These are phyloP conservation scores for Davidsoniella neocaledoniae DNA, from an alignment of 2,329 filamentous ascomycete species.

Conservation along the genomic window DNA sequence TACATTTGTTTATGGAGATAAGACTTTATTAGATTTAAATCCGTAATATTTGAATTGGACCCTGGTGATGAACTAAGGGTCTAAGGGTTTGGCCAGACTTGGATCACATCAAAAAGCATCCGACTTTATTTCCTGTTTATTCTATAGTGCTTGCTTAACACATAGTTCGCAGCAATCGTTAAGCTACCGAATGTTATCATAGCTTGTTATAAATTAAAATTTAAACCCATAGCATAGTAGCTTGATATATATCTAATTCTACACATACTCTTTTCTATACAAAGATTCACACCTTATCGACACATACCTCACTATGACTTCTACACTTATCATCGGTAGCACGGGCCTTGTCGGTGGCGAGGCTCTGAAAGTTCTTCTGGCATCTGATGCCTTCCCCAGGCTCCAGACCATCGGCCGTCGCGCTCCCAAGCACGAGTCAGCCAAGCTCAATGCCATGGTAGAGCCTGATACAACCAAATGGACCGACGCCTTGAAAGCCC, in stretches of 20 bases:
- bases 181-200: too few relatives aligned
- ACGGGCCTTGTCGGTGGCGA: slow-evolving; percentile 56
- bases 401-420: slow-evolving; percentile 52
- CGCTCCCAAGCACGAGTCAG: slow-evolving; percentile 31
- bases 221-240: neutral
- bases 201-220: too few relatives aligned
- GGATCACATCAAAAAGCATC: too few relatives aligned
- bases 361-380: slow-evolving; percentile 49
- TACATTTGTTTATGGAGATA: too few relatives aligned
- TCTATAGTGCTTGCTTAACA: too few relatives aligned
- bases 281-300: neutral
- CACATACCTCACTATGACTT: slow-evolving; percentile 23
- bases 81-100: too few relatives aligned
- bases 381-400: slow-evolving; percentile 29
- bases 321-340: slow-evolving; percentile 41
- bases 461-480: slow-evolving; percentile 54
- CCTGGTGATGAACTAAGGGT: too few relatives aligned
- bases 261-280: neutral
- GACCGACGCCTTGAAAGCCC: slow-evolving; percentile 39
- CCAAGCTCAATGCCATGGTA: slow-evolving; percentile 47
- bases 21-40: too few relatives aligned
- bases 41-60: too few relatives aligned
- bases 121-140: too few relatives aligned
- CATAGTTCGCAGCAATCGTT: too few relatives aligned
- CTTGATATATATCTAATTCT: neutral